Evolutionary conservation across 108 stramenopile species (phyloP).

Genomic region (Aurantiochytrium sp.): DNA sequence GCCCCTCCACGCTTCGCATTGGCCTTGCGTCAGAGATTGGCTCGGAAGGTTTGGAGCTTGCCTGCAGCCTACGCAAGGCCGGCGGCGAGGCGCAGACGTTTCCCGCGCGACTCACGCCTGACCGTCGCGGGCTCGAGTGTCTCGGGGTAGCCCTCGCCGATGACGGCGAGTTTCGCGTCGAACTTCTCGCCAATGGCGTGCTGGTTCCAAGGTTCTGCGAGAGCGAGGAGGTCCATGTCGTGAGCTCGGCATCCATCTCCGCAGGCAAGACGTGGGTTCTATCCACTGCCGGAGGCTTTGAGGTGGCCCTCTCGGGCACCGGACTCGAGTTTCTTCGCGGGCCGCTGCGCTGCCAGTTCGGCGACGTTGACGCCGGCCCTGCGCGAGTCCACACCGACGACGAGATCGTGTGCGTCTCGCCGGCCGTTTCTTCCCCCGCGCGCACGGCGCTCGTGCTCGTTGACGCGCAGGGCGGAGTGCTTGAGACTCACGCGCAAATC

Average conservation of each 20-base stretch:
- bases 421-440: neutral
- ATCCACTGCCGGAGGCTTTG: neutral
- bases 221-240: neutral
- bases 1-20: no score
- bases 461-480: neutral
- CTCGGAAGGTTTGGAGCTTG: no score
- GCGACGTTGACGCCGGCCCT: neutral
- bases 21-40: no score
- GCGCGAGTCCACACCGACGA: neutral
- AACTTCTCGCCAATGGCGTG: neutral
- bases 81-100: neutral
- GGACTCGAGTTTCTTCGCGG: neutral
- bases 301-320: neutral
- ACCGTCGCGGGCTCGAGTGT: neutral
- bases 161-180: neutral
- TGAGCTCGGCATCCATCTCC: neutral
- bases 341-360: neutral
- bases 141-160: neutral
- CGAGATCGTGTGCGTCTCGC: neutral
- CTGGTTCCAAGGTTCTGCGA: neutral
- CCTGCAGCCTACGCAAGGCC: no score
- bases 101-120: neutral
- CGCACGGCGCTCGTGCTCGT: neutral
- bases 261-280: neutral
- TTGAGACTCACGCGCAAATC: neutral